phyloP scores from a whole-genome alignment of 495 filamentous ascomycete species.

The Daldinia caldariorum region DNA sequence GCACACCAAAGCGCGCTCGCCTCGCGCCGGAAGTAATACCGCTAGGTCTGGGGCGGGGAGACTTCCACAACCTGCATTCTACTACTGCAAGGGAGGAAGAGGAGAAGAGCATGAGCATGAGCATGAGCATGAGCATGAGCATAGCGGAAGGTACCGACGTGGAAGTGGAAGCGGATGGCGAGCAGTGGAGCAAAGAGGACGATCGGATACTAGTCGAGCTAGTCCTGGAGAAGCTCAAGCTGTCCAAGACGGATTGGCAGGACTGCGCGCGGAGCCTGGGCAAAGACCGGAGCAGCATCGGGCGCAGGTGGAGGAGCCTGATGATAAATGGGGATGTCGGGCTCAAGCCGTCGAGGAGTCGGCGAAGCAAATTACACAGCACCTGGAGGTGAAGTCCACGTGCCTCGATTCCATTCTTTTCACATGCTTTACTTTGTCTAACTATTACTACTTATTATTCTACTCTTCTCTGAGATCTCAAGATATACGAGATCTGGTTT shows the following conservation, averaged over 20 bases:
- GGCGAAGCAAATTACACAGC: conserved; percentile 60
- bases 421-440: conserved; percentile 25
- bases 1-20: conserved; percentile 74
- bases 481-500: conserved; percentile 18
- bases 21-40: conserved; percentile 73
- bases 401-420: conserved; percentile 29
- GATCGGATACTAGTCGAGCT: conserved; percentile 77
- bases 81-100: conserved; percentile 37
- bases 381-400: conserved; percentile 60
- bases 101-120: conserved; percentile 34
- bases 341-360: conserved; percentile 59
- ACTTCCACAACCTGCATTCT: conserved; percentile 69
- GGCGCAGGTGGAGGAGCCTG: conserved; percentile 73
- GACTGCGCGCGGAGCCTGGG: conserved; percentile 77
- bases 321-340: conserved; percentile 70
- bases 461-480: conserved; percentile 4
- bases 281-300: conserved; percentile 73
- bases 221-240: conserved; percentile 77
- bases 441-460: conserved; percentile 23
- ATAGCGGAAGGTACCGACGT: conserved; percentile 53
- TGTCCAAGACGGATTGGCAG: conserved; percentile 79
- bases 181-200: conserved; percentile 71
- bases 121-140: too few species aligned
- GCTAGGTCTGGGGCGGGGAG: conserved; percentile 69
- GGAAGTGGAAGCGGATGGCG: conserved; percentile 57